Evolutionary conservation across 2,329 filamentous ascomycete species (phyloP), one percentile per base, ranked within the genome.

Genomic region (Penicillium fuscoglaucum): DNA sequence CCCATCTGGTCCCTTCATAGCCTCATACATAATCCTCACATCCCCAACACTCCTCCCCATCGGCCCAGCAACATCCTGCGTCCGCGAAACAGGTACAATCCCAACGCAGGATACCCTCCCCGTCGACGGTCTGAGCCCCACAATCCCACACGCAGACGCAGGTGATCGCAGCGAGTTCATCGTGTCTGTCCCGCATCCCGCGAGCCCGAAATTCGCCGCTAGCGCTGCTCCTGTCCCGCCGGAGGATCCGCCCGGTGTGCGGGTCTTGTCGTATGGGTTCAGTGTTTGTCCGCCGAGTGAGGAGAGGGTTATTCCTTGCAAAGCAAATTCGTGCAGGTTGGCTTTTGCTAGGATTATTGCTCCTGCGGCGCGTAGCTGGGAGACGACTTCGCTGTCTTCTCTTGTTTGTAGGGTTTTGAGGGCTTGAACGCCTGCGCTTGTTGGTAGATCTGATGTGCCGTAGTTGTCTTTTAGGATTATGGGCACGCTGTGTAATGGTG

Each of bases 191-290:
- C 84, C 84, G 10, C 82, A 83, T 0, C 82, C 84, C 3, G 85
- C 76, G 0, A 88, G 77, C 1, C 82, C 83, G 56, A 88, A 80
- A 24, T 80, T 84, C 2, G 81, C 76, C 15, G 82, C 85, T 29
- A 89, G 75, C 0, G 84, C 84, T 0, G 84, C 85, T 0, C 83
- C 85, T 0, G 83, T 86, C 0, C 86, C 87, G 12, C 86, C 86
- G 31, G 84, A 87, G 45, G 82, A 86, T 1, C 86, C 87, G 4
- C 86, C 87, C 0, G 86, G 86, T 0, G 86, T 89, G n/a, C 88
- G 81, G 0, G 79, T 80, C 1, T 76, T 70, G 68, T 90, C 86
- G 63, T 91, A 90, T 0, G 87, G 85, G 68, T 89, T 89, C 60
- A 84, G 69, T 0, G 86, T 87, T 70, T 89, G 87, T 0, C 87